Evolutionary conservation across 2,329 filamentous ascomycete species (phyloP).

Genomic region (Beauveria medogensis): DNA sequence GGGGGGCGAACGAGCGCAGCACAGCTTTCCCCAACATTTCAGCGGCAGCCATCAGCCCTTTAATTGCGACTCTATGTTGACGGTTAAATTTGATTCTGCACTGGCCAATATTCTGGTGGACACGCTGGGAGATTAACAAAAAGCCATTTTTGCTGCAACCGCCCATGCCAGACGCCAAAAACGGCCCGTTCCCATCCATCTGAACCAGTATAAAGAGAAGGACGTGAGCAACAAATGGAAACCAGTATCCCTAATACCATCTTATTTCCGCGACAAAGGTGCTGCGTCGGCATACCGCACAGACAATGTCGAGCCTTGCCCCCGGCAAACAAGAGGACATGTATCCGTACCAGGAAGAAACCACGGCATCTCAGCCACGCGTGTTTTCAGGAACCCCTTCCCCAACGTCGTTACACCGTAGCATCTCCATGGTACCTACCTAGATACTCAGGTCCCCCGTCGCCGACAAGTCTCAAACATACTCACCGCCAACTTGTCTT

Average conservation of each 20-base stretch:
- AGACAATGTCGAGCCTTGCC: not conserved
- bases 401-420: not conserved
- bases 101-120: not conserved
- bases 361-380: not conserved
- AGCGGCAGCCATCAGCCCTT: not conserved
- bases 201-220: not conserved
- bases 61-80: not conserved
- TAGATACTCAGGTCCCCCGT: not conserved
- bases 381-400: not conserved
- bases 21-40: not conserved
- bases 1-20: not conserved
- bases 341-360: no score
- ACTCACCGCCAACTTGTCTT: conserved; percentile 1
- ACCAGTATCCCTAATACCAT: not conserved
- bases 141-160: not conserved
- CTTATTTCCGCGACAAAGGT: not conserved
- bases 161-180: no score
- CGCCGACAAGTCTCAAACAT: not conserved
- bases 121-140: not conserved
- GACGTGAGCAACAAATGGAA: no score
- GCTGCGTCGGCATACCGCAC: not conserved
- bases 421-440: not conserved
- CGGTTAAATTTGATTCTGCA: no score
- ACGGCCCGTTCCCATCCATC: not conserved
- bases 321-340: not conserved